Conservation (phyloP, 441 rosid genomes). For the Geranium incanum region DNA sequence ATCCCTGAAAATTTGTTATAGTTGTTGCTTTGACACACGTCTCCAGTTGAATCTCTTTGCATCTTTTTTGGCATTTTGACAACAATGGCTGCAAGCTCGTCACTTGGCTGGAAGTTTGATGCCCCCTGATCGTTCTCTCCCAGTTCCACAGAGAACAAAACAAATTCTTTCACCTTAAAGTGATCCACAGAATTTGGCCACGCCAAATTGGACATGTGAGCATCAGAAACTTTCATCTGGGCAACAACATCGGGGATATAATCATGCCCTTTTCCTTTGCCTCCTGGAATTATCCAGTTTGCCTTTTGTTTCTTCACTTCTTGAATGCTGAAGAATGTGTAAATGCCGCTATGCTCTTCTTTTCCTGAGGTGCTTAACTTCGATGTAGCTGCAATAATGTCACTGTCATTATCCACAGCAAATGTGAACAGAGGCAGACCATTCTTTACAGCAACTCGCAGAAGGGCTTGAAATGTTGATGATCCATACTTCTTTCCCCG, state of each 20-base stretch:
- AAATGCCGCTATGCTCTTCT: conserved; percentile 52
- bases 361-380: conserved; percentile 43
- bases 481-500: conserved; percentile 36
- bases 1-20: background rate
- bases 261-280: conserved; percentile 53
- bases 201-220: conserved; percentile 26
- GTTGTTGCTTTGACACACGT: conserved; percentile 9
- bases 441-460: conserved; percentile 75
- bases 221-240: conserved; percentile 68
- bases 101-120: conserved; percentile 42
- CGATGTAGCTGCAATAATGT: conserved; percentile 73
- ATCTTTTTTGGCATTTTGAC: conserved; percentile 42
- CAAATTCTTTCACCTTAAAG: conserved; percentile 51
- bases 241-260: conserved; percentile 65
- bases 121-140: conserved; percentile 34
- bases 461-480: conserved; percentile 61
- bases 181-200: conserved; percentile 27
- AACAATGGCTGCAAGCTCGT: conserved; percentile 85
- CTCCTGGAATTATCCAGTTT: conserved; percentile 63
- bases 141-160: conserved; percentile 52
- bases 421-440: conserved; percentile 82
- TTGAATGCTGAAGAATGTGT: conserved; percentile 61
- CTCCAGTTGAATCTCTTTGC: conserved; percentile 19
- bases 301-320: conserved; percentile 70
- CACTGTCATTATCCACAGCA: conserved; percentile 63